phyloP scores from a whole-genome alignment of 805 yeast genomes.

The Maudiozyma turicensis region DNA sequence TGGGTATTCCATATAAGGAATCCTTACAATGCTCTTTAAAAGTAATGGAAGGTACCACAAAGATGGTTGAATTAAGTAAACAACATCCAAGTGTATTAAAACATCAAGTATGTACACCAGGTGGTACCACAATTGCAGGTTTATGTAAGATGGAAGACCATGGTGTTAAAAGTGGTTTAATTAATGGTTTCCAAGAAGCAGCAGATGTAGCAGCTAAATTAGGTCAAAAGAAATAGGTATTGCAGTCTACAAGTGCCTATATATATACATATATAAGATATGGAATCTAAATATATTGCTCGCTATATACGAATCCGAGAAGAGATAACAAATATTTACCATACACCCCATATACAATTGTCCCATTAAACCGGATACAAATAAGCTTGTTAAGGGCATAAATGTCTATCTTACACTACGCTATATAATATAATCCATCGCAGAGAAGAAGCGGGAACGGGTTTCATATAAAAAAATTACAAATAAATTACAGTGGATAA shows the following conservation, averaged over 20 bases:
- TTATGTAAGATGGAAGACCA: slow-evolving; percentile 84
- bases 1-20: slow-evolving; percentile 83
- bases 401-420: no score
- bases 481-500: no score
- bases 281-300: not conserved
- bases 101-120: slow-evolving; percentile 90
- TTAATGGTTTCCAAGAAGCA: slow-evolving; percentile 85
- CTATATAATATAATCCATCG: no score
- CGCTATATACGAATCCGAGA: not conserved
- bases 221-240: slow-evolving; percentile 41
- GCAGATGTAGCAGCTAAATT: slow-evolving; percentile 62
- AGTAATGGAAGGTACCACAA: slow-evolving; percentile 88
- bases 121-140: slow-evolving; percentile 96
- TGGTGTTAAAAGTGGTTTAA: slow-evolving; percentile 78
- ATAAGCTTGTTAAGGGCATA: no score
- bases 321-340: no score
- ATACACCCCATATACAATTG: no score
- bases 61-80: slow-evolving; percentile 75
- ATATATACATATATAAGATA: not conserved
- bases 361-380: no score
- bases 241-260: not conserved
- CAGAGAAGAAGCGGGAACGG: no score
- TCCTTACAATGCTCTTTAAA: slow-evolving; percentile 85
- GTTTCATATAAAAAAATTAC: no score
- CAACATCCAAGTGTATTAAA: slow-evolving; percentile 84